Base-by-base conservation (phyloP, 176 grass and related monocot genomes). In the Miscanthus lutarioriparius region DNA sequence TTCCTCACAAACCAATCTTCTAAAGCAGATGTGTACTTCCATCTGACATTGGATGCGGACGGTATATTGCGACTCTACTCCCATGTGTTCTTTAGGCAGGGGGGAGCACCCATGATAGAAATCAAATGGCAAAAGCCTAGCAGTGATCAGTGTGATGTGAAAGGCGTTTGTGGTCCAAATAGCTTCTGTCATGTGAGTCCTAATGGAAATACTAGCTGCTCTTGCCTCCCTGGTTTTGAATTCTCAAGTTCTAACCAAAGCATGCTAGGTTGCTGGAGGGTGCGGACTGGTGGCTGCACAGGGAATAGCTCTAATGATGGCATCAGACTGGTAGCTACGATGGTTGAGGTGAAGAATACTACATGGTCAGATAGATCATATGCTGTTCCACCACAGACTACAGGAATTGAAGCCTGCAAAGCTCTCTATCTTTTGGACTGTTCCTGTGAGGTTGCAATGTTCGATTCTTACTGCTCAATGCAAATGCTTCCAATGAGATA, bases 401-500 rank as follows among this genome's bases (percentile, higher is more conserved):
- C 81, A 19, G 48, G 58, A 76, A 79, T 84, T 48, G 81, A 74
- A 64, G 67, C 54, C 27, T 84, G 86, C 81, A 89, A 80, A 65
- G 23, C 19, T 56, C 69, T 67, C 26, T 84, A 67, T 64, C 76
- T 56, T 13, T 64, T 66, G 19, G 67, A 79, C 40, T 88, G 74
- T 79, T 54, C 68, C 38, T 88, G 81, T 12, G 67, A 84, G 75
- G 23, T 84, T 41, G 74, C 80, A n/a, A 82, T 28, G 80, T 88
- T 88, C 68, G 63, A 64, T 49, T 33, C 48, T 15, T 74, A 65
- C 69, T 85, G 87, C 63, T 85, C 82, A 69, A 89, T 81, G 25
- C 77, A 81, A 40, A 81, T 81, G 77, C 45, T 89, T 81, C 82
- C 87, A 26, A 75, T 85, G 69, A 89, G 82, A 16, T 89, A 85